A percentile compares a stretch with the other conserved stretches of the same genome.
Conservation (phyloP, 768 basidiomycete species). For the Leucogyrophana mollusca region DNA sequence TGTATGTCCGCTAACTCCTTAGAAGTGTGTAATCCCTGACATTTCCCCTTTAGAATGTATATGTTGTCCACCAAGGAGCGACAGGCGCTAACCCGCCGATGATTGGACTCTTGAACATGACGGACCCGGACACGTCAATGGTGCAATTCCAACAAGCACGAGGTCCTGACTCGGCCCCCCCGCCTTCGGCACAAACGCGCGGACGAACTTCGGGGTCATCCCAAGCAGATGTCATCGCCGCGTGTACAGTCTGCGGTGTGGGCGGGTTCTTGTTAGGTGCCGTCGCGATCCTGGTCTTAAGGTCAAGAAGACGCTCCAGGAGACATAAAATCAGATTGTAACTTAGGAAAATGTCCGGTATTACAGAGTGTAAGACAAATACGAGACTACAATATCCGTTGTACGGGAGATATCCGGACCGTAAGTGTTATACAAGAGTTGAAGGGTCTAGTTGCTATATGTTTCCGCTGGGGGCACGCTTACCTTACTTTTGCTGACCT, state of each 20-base stretch:
- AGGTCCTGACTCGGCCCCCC: slow-evolving; percentile 38
- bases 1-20: slow-evolving; percentile 28
- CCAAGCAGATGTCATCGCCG: slow-evolving; percentile 14
- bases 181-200: slow-evolving; percentile 11
- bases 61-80: slow-evolving; percentile 45
- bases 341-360: slow-evolving; percentile 1
- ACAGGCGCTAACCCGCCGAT: slow-evolving; percentile 38
- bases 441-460: too few relatives aligned
- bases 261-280: slow-evolving; percentile 38
- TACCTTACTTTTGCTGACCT: slow-evolving; percentile 3
- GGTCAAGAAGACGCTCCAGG: slow-evolving; percentile 7
- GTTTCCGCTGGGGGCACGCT: too few relatives aligned
- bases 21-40: slow-evolving; percentile 7
- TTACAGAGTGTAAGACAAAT: neutral
- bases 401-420: neutral
- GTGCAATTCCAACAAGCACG: slow-evolving; percentile 39
- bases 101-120: slow-evolving; percentile 47
- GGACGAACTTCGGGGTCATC: slow-evolving; percentile 10
- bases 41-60: slow-evolving; percentile 44
- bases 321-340: slow-evolving; percentile 2
- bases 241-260: slow-evolving; percentile 22
- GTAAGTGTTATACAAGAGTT: too few relatives aligned
- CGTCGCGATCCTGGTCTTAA: slow-evolving; percentile 20
- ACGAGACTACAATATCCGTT: neutral
- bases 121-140: slow-evolving; percentile 35